Evolutionary conservation across 331 rosid genomes (phyloP), one percentile per base, ranked within the genome.

Genomic region (Quercus tomentella): DNA sequence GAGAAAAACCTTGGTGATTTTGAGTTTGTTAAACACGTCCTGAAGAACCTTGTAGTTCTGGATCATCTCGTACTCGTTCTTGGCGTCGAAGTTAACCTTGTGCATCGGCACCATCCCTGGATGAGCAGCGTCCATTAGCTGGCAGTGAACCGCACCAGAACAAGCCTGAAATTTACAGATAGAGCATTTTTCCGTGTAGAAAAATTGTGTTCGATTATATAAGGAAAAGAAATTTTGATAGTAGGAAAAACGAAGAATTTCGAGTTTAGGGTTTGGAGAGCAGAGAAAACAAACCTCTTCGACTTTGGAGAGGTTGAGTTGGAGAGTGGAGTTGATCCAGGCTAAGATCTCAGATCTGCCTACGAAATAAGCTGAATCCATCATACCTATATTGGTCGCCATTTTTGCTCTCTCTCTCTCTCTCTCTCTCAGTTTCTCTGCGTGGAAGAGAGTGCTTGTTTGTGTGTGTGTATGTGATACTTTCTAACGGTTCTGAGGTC

Each of bases 31-130:
- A 72, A 96, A 91, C 5, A 91, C 98, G 58, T 96, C 98, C 75
- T 96, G 97, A 83, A 96, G 99, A 20, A 96, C 94, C 92, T 96
- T 96, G 77, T 96, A 96, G 60, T 96, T 96, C 91, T 96, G 98
- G 54, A 96, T 96, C 98, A 96, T 96, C 76, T 96, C 98, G 66
- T 96, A 96, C 86, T 96, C 99, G n/a, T 15, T 90, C 83, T 93
- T 96, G 6, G 99, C 98, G 30, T 95, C 99, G 31, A 93, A 95
- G 78, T 95, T 95, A 71, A 93, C 99, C 88, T 96, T 96, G 84
- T 96, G 97, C 98, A 96, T 93, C 5, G 97, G 94, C 58, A 96
- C 99, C 17, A 88, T 88, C 74, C 99, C 97, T 0, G 97, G 96
- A 81, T 95, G 97, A 76, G 79, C 96, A 35, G 91, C 92, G 61